Percentiles rank a stretch among this genome's conserved stretches.
Evolutionary conservation across 2,329 filamentous ascomycete genomes (phyloP).

Genomic region (Colletotrichum trifolii): DNA sequence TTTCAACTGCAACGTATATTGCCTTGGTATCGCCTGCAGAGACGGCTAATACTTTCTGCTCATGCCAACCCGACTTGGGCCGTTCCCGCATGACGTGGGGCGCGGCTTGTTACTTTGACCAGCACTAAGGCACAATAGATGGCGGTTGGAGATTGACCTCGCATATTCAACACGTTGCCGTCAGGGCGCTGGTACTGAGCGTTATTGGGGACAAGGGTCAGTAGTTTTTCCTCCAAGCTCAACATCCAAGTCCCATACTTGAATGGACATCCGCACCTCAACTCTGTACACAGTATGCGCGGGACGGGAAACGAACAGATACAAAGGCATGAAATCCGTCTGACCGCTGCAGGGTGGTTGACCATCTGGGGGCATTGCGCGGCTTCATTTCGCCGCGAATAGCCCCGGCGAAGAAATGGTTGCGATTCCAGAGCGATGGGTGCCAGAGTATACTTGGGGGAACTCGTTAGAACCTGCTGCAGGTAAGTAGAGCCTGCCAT

Average conservation of each 20-base stretch:
- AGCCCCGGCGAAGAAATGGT: slow-evolving; percentile 19
- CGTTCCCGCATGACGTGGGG: slow-evolving; percentile 33
- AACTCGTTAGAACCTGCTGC: no score
- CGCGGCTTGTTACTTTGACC: slow-evolving; percentile 6
- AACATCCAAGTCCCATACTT: neutral
- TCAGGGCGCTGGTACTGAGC: slow-evolving; percentile 29
- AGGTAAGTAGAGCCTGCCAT: no score
- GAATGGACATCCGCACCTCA: no score
- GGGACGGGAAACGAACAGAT: no score
- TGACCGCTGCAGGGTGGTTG: neutral
- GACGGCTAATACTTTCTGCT: neutral
- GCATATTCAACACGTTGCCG: slow-evolving; percentile 23
- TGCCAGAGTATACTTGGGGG: no score
- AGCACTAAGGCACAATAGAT: slow-evolving; percentile 18
- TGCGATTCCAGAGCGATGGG: neutral
- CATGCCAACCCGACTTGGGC: slow-evolving; percentile 21
- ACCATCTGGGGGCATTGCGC: neutral
- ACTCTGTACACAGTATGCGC: no score
- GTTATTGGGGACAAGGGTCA: slow-evolving; percentile 14
- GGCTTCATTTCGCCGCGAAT: slow-evolving; percentile 15
- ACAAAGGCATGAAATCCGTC: no score
- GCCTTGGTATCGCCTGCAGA: neutral
- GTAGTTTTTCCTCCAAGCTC: neutral
- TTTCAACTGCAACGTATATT: slow-evolving; percentile 6
- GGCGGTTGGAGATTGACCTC: slow-evolving; percentile 26